Evolutionary conservation across 306 rosid species (phyloP).

Genomic region (Trifolium pratense): DNA sequence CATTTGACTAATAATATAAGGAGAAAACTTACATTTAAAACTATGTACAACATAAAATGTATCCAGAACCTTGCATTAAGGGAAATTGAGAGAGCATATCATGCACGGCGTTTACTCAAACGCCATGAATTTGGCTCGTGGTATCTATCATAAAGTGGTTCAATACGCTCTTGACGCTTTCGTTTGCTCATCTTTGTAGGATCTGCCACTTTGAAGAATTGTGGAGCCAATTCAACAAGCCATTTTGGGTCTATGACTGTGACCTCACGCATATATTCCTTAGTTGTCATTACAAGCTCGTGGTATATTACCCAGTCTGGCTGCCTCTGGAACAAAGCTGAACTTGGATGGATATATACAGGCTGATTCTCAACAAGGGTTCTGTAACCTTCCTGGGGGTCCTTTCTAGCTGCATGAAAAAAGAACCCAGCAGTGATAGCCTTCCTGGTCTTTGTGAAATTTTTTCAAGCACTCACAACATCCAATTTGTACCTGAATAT

Average conservation of each 20-base stretch:
- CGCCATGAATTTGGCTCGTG: slow-evolving; percentile 97
- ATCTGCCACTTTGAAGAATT: slow-evolving; percentile 80
- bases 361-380: slow-evolving; percentile 88
- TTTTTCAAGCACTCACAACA: slow-evolving; percentile 79
- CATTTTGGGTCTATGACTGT: slow-evolving; percentile 82
- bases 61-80: slow-evolving; percentile 24
- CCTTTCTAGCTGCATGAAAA: slow-evolving; percentile 81
- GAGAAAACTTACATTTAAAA: slow-evolving; percentile 34
- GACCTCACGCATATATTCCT: slow-evolving; percentile 89
- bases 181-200: slow-evolving; percentile 84
- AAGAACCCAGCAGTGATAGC: slow-evolving; percentile 87
- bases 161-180: slow-evolving; percentile 79
- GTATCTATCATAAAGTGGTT: slow-evolving; percentile 83
- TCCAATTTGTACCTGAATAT: slow-evolving; percentile 78
- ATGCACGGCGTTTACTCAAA: slow-evolving; percentile 80
- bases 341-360: slow-evolving; percentile 55
- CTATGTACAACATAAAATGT: slow-evolving; percentile 15
- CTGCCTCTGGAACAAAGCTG: slow-evolving; percentile 55
- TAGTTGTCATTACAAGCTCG: slow-evolving; percentile 89
- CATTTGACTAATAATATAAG: neutral
- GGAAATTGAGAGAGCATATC: slow-evolving; percentile 37
- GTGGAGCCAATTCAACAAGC: slow-evolving; percentile 85
- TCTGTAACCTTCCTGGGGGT: slow-evolving; percentile 87
- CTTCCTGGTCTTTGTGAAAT: slow-evolving; percentile 76
- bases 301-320: slow-evolving; percentile 96